Percentiles rank a stretch among this genome's conserved stretches.
Evolutionary conservation across 2,329 filamentous ascomycete genomes (phyloP).

Genomic region (Dactylellina leptospora): DNA sequence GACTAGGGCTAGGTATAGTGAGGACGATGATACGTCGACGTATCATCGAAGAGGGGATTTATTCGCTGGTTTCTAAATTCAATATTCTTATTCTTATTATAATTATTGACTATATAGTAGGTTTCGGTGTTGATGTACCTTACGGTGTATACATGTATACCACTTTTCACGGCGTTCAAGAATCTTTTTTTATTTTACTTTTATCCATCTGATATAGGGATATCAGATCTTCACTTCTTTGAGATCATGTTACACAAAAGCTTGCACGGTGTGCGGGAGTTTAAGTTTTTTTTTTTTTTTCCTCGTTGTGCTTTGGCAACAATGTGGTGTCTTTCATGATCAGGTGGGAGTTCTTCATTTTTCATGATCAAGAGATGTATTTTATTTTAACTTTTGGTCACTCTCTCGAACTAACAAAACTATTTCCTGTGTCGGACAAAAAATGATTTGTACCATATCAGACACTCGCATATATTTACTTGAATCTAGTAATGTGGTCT

Average conservation of each 20-base stretch:
- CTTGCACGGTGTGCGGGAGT: constrained; percentile 46
- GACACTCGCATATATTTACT: too few species aligned
- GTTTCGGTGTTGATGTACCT: not conserved
- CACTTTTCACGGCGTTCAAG: constrained; percentile 7
- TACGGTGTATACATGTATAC: constrained; percentile 6
- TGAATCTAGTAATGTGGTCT: too few species aligned
- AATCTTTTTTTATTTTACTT: not conserved
- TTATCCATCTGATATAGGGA: not conserved
- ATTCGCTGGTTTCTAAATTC: constrained; percentile 62
- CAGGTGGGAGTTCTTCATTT: constrained; percentile 1
- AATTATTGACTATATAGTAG: not conserved
- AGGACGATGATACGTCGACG: constrained; percentile 58
- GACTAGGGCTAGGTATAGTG: constrained; percentile 58
- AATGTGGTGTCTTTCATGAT: not conserved
- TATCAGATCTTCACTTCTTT: constrained; percentile 43
- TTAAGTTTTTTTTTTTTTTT: constrained; percentile 24
- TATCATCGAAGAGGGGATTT: constrained; percentile 62
- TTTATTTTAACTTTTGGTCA: not conserved
- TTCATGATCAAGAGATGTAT: not conserved
- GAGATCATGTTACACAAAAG: constrained; percentile 36
- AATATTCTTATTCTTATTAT: not conserved
- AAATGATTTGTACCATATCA: not conserved
- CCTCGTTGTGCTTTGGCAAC: constrained; percentile 7
- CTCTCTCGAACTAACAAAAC: not conserved
- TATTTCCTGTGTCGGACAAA: not conserved